Evolutionary conservation across 2,329 filamentous ascomycete genomes (phyloP).

Genomic region (Pseudohalonectria lignicola): DNA sequence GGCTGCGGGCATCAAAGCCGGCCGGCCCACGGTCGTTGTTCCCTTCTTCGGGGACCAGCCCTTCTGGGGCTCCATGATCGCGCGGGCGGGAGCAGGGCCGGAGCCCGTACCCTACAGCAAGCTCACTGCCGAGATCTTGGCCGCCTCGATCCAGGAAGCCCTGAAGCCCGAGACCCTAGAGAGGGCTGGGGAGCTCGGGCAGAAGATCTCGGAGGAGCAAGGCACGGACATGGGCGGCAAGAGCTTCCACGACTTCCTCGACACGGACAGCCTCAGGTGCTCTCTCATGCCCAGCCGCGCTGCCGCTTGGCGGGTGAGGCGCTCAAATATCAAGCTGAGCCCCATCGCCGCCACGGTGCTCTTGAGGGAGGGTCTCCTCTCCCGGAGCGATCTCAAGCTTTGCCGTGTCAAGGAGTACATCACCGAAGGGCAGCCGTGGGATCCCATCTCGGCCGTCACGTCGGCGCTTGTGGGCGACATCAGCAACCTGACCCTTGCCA

Average conservation of each 20-base stretch:
- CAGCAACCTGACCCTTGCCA: slow-evolving; percentile 67
- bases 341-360: slow-evolving; percentile 62
- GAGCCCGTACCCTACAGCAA: slow-evolving; percentile 58
- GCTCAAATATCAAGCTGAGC: slow-evolving; percentile 57
- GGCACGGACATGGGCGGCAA: slow-evolving; percentile 47
- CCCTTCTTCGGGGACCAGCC: slow-evolving; percentile 83
- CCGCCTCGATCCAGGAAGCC: slow-evolving; percentile 50
- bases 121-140: slow-evolving; percentile 54
- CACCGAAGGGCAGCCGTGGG: slow-evolving; percentile 66
- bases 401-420: slow-evolving; percentile 55
- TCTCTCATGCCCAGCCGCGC: slow-evolving; percentile 54
- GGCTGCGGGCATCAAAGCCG: slow-evolving; percentile 71
- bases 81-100: slow-evolving; percentile 61
- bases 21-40: slow-evolving; percentile 70
- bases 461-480: slow-evolving; percentile 75
- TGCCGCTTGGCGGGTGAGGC: slow-evolving; percentile 66
- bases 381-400: slow-evolving; percentile 63
- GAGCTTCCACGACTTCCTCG: slow-evolving; percentile 61
- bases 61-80: slow-evolving; percentile 73
- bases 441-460: slow-evolving; percentile 68
- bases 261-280: slow-evolving; percentile 58
- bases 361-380: slow-evolving; percentile 50
- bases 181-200: slow-evolving; percentile 46
- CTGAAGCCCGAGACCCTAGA: slow-evolving; percentile 47
- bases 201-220: slow-evolving; percentile 53